Percentiles rank a stretch among this genome's conserved stretches.
Evolutionary conservation across 495 filamentous ascomycete genomes (phyloP).

Genomic region (Penicillium turbatum): DNA sequence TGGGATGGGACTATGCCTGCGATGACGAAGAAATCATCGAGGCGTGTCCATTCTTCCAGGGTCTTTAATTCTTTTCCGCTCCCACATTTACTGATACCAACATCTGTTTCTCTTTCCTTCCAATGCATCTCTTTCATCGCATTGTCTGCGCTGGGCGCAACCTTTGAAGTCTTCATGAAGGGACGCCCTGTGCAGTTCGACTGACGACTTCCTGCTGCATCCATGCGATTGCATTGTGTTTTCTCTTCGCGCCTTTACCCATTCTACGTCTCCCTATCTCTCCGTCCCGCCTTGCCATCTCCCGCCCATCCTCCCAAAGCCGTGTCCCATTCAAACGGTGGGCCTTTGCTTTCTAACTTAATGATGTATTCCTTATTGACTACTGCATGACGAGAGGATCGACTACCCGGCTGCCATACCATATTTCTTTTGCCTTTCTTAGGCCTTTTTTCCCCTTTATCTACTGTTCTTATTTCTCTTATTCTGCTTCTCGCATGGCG

Average conservation of each 20-base stretch:
- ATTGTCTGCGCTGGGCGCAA: conserved; percentile 2
- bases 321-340: neutral
- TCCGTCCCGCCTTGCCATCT: neutral
- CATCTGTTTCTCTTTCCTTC: neutral
- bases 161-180: neutral
- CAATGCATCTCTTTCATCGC: neutral
- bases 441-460: neutral
- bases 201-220: neutral
- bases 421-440: neutral
- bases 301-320: neutral
- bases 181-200: neutral
- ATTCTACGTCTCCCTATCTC: no score
- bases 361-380: conserved; percentile 1
- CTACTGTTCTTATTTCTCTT: neutral
- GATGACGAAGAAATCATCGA: conserved; percentile 80
- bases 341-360: neutral
- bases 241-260: neutral
- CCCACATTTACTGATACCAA: neutral
- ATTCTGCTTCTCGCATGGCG: conserved; percentile 2
- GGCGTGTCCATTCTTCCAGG: conserved; percentile 69
- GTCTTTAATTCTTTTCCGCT: conserved; percentile 22
- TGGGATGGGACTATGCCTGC: conserved; percentile 97
- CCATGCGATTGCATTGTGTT: neutral
- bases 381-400: neutral
- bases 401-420: neutral